phyloP scores from a whole-genome alignment of 495 filamentous ascomycete genomes.

The Lasiosphaeria ovina region DNA sequence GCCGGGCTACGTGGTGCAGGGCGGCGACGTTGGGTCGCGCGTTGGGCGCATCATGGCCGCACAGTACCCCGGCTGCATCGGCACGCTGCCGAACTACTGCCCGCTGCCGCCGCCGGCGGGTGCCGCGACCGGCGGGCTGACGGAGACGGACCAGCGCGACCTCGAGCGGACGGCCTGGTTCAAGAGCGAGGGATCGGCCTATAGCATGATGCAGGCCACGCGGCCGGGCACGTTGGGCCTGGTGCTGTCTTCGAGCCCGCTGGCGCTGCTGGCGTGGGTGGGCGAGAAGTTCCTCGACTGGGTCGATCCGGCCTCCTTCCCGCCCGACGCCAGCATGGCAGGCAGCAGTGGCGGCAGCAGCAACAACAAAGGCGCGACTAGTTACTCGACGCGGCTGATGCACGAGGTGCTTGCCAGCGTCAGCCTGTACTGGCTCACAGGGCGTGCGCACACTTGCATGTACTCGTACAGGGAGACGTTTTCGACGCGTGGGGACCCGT shows the following conservation, averaged over 20 bases:
- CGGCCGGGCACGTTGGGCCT: constrained; percentile 60
- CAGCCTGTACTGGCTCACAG: constrained; percentile 65
- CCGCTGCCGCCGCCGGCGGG: constrained; percentile 5
- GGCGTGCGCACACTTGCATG: constrained; percentile 41
- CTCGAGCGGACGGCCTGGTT: constrained; percentile 19
- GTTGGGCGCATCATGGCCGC: constrained; percentile 35
- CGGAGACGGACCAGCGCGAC: constrained; percentile 11
- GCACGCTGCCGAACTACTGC: constrained; percentile 32
- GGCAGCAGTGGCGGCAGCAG: background rate
- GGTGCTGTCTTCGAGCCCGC: constrained; percentile 52
- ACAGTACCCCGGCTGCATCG: constrained; percentile 34
- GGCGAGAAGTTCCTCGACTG: constrained; percentile 68
- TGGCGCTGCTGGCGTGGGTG: constrained; percentile 65
- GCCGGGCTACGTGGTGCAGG: constrained; percentile 55
- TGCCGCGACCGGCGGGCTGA: constrained; percentile 10
- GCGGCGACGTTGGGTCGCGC: constrained; percentile 57
- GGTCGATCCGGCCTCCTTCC: constrained; percentile 28
- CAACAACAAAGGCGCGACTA: background rate
- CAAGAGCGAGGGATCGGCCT: constrained; percentile 42
- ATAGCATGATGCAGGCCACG: constrained; percentile 56
- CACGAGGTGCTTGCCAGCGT: constrained; percentile 56
- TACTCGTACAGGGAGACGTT: constrained; percentile 49
- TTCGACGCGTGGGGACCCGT: constrained; percentile 21
- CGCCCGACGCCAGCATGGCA: background rate
- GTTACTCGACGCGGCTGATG: constrained; percentile 22